Base-by-base conservation (phyloP, 2,329 filamentous ascomycete species). In the Aspergillus sp. region DNA sequence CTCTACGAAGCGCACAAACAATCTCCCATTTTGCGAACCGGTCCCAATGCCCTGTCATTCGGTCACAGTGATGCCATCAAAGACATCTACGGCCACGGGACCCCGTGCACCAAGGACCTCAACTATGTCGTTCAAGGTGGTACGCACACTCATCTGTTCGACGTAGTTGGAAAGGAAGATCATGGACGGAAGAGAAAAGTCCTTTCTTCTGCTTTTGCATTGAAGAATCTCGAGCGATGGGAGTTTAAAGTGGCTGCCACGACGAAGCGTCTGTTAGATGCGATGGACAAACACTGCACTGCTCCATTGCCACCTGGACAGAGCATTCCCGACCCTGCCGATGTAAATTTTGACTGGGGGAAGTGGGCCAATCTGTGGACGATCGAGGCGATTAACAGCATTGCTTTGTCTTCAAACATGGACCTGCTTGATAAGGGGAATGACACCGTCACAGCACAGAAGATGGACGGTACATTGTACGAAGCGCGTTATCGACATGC, bases 331-430 rank as follows among this genome's bases (percentile, higher is more conserved):
- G 49, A 54, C 5, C 46, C 63, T 1, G 53, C 61, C 27, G 73
- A 77, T 38, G 43, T 76, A 6, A 72, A 60, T 0, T 59, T 78
- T 12, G 72, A 78, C 49, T 77, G 70, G 44, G 68, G 73, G 5
- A 59, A 62, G 6, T 79, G 68, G 68, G 62, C 68, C 11, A 78
- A 77, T 57, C 74, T 75, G 56, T 78, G 78, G 54, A 75, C 74
- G 0, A 61, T 78, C 6, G 75, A 79, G 44, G 75, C 73, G 4
- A 78, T 79, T 36, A 73, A 72, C 9, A 71, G 77, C 40, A 78
- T 79, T 50, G 75, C 74, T 1, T 61, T 78, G 0, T 70, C 64
- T 1, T 67, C 75, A 32, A 64, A 59, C 7, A 64, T 77, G 1
- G 70, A 72, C 0, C 71, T 77, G 37, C 63, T 78, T 1, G 74